Percentiles rank a stretch among this genome's conserved stretches.
Conservation (phyloP, 306 rosid species). For the Sesbania bispinosa region DNA sequence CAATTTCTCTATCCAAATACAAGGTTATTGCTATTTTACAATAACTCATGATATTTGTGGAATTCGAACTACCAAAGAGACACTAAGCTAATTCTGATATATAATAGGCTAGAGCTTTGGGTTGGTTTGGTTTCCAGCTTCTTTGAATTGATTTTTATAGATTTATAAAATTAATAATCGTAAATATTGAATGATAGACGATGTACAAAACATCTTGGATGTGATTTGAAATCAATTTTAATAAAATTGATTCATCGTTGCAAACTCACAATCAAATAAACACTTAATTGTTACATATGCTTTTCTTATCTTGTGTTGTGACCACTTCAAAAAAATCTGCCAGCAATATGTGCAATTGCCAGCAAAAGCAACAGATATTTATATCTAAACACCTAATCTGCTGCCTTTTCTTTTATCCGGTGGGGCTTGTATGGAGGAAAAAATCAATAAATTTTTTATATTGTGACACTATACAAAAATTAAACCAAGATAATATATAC, state of each 20-base stretch:
- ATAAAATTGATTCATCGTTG: no score
- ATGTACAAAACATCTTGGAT: no score
- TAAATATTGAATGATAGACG: no score
- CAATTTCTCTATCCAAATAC: no score
- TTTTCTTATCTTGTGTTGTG: background rate
- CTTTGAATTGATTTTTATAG: no score
- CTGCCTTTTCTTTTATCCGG: background rate
- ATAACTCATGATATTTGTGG: background rate
- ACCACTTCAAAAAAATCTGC: slow-evolving; percentile 19
- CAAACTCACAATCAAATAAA: no score
- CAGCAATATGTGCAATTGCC: background rate
- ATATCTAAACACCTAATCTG: background rate
- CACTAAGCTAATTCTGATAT: background rate
- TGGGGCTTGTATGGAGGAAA: no score
- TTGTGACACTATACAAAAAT: background rate
- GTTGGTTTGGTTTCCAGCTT: no score
- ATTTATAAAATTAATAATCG: no score
- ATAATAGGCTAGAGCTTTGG: background rate
- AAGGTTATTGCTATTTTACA: background rate
- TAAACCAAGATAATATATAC: background rate
- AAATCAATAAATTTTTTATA: background rate
- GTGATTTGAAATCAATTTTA: no score
- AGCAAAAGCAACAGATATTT: background rate
- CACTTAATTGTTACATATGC: background rate
- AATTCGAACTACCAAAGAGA: slow-evolving; percentile 13